Base-by-base conservation (phyloP, 345 rosid genomes). In the Acer saccharum region DNA sequence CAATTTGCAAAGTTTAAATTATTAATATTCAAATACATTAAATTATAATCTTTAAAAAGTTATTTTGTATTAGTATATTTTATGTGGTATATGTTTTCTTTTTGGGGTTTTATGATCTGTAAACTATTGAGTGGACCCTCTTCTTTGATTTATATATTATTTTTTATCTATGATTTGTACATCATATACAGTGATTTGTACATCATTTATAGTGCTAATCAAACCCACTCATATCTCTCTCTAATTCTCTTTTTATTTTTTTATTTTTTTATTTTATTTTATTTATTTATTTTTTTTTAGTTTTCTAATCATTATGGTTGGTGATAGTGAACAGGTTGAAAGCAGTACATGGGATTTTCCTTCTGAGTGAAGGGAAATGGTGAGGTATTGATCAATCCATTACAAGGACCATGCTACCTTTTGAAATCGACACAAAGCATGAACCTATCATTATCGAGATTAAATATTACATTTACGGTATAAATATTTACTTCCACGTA, bases 71-170 rank as follows among this genome's bases (percentile, higher is more conserved):
- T 35, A 35, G 39, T 35, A 35, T 35, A 35, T 35, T 35, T 35
- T 35, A 76, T 62, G 75, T 71, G 76, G 16, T 69, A 20, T 62
- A 16, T 16, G 58, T 16, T 54, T 73, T 44, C 41, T 27, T 68
- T 79, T 23, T 54, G 4, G 6, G 27, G 17, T 74, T 52, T n/a
- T 8, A 60, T 60, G 58, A 27, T 13, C 46, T 54, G 70, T 54
- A 18, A 21, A 54, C 17, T 6, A 43, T 32, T 66, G 71, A 54
- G 58, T 54, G 17, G 10, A 1, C 76, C 18, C 23, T n/a, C 10
- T 57, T 29, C 52, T 54, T 32, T 62, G 39, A n/a, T 79, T 62
- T 39, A 65, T 52, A 64, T 25, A 23, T 73, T 61, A 13, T 60
- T 39, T 61, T 61, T n/a, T 12, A 65, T 72, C 65, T 35, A 76